These are phyloP conservation scores for Cenchrus purpureus DNA, from an alignment of 176 grass and related monocot species.

Conservation along the genomic window DNA sequence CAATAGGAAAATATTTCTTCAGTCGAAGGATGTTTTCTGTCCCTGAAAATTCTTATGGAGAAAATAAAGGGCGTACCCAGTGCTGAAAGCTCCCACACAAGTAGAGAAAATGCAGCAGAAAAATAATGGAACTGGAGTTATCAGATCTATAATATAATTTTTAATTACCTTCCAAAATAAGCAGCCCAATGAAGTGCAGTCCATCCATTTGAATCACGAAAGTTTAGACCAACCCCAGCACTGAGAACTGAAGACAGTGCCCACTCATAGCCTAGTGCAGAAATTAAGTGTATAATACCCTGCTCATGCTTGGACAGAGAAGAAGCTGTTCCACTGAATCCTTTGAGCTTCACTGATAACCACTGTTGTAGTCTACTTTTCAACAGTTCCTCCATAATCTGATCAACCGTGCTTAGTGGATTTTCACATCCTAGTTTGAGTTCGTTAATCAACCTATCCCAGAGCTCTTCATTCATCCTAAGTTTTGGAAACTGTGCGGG, in stretches of 20 bases:
- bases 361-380: conserved; percentile 81
- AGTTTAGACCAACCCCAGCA: conserved; percentile 84
- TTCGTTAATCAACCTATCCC: conserved; percentile 60
- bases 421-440: conserved; percentile 51
- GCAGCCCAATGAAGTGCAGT: conserved; percentile 99
- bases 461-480: conserved; percentile 52
- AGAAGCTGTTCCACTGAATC: conserved; percentile 44
- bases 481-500: conserved; percentile 46
- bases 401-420: conserved; percentile 55
- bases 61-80: neutral
- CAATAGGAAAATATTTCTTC: conserved; percentile 2
- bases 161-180: conserved; percentile 86
- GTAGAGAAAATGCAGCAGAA: conserved; percentile 8
- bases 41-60: conserved; percentile 22
- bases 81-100: no score
- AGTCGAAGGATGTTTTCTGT: conserved; percentile 4
- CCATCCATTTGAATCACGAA: conserved; percentile 97
- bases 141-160: conserved; percentile 20
- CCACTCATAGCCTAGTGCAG: conserved; percentile 93
- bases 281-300: conserved; percentile 89
- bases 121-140: conserved; percentile 18
- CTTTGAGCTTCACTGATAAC: conserved; percentile 61
- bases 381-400: conserved; percentile 86
- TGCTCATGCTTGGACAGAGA: conserved; percentile 83
- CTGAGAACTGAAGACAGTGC: conserved; percentile 70